phyloP scores from a whole-genome alignment of 805 yeast species.

The Candida adriatica region DNA sequence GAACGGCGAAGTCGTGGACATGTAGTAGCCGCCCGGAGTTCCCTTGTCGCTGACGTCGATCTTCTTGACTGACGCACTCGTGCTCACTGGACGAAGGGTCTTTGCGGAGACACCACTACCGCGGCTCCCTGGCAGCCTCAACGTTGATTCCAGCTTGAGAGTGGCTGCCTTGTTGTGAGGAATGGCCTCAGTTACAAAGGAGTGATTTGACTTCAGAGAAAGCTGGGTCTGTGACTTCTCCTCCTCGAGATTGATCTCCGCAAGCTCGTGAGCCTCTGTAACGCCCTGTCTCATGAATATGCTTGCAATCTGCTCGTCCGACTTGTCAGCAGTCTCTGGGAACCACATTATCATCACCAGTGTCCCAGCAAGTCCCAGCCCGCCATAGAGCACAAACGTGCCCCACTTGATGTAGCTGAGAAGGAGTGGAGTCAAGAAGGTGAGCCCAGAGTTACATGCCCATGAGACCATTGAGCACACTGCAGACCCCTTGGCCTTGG shows the following conservation, averaged over 20 bases:
- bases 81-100: too few relatives aligned
- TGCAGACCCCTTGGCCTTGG: conserved; percentile 41
- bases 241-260: too few relatives aligned
- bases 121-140: too few relatives aligned
- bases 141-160: too few relatives aligned
- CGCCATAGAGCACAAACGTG: conserved; percentile 33
- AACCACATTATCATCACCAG: conserved; percentile 27
- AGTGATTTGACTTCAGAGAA: too few relatives aligned
- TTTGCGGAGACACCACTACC: background rate
- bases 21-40: conserved; percentile 16
- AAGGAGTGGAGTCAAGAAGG: conserved; percentile 34
- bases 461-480: conserved; percentile 41
- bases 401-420: conserved; percentile 32
- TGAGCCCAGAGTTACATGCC: conserved; percentile 32
- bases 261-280: too few relatives aligned
- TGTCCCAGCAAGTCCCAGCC: conserved; percentile 27
- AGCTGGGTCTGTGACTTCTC: too few relatives aligned
- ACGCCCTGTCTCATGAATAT: too few relatives aligned
- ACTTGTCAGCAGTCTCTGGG: conserved; percentile 38
- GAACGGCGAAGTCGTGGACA: conserved; percentile 13
- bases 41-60: too few relatives aligned
- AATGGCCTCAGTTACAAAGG: too few relatives aligned
- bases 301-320: conserved; percentile 21
- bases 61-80: too few relatives aligned
- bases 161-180: too few relatives aligned